Conservation (phyloP, 352 stramenopile genomes). For the Aphanomyces astaci region DNA sequence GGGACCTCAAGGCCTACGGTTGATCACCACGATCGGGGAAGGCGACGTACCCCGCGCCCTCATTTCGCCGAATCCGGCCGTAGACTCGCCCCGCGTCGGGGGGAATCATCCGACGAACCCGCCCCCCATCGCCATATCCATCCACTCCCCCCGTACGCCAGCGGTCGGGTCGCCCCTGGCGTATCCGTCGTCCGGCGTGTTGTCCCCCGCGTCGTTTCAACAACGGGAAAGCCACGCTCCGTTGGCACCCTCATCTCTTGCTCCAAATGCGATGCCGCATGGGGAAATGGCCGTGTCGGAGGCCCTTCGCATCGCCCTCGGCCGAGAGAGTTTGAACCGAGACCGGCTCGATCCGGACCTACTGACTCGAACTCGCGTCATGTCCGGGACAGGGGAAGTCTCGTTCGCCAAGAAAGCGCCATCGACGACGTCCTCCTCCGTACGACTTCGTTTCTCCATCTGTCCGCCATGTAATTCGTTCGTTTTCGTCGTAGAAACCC, state of each 20-base stretch:
- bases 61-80: slow-evolving; percentile 77
- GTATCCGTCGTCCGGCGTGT: slow-evolving; percentile 29
- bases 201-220: slow-evolving; percentile 78
- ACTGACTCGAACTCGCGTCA: slow-evolving; percentile 1
- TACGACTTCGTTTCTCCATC: too few relatives aligned
- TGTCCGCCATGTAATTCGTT: too few relatives aligned
- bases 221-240: slow-evolving; percentile 54
- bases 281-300: slow-evolving; percentile 43
- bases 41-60: slow-evolving; percentile 70
- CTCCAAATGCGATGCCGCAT: not conserved
- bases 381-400: slow-evolving; percentile 4
- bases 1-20: slow-evolving; percentile 56
- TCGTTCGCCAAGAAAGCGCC: slow-evolving; percentile 1
- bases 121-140: slow-evolving; percentile 19
- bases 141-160: slow-evolving; percentile 61
- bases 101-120: slow-evolving; percentile 53
- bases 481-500: slow-evolving; percentile 7
- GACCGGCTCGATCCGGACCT: not conserved
- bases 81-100: slow-evolving; percentile 71
- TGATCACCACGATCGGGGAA: slow-evolving; percentile 77
- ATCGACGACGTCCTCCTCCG: not conserved
- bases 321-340: slow-evolving; percentile 30
- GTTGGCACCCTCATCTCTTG: not conserved
- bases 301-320: slow-evolving; percentile 64
- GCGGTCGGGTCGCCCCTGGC: slow-evolving; percentile 38